Conservation (phyloP, 768 basidiomycete species). For the Pleurotus cornucopiae region DNA sequence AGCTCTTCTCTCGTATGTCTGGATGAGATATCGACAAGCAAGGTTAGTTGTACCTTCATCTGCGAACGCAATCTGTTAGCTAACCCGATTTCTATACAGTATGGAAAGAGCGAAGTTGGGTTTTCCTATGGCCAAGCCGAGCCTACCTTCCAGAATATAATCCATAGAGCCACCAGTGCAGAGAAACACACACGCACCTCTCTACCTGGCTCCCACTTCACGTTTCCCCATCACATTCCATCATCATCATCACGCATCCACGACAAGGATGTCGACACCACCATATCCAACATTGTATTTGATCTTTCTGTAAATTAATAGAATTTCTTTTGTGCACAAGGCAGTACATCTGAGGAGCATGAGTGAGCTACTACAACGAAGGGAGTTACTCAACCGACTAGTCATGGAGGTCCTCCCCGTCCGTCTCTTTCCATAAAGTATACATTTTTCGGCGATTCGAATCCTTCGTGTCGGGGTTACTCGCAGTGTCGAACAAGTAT, state of each 20-base stretch:
- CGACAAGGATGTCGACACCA: no score
- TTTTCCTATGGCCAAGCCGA: not conserved
- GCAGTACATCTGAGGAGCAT: conserved; percentile 10
- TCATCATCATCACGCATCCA: not conserved
- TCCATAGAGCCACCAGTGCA: not conserved
- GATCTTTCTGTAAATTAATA: not conserved
- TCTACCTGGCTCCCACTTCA: not conserved
- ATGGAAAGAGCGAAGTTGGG: not conserved
- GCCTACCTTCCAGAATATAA: not conserved
- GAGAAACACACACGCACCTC: not conserved
- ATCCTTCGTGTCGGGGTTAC: conserved; percentile 69
- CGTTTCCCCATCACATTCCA: not conserved
- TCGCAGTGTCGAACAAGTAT: conserved; percentile 69
- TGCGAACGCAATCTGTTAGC: no score
- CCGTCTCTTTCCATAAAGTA: conserved; percentile 66
- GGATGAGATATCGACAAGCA: conserved; percentile 22
- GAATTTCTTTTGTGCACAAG: not conserved
- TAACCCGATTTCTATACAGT: not conserved
- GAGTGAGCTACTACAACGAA: conserved; percentile 15
- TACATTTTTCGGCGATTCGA: conserved; percentile 83
- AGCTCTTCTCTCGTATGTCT: conserved; percentile 22
- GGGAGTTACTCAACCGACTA: conserved; percentile 10
- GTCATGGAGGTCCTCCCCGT: conserved; percentile 25
- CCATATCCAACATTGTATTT: not conserved
- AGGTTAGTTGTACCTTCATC: conserved; percentile 13